Conservation (phyloP, 768 basidiomycete species). For the Podaxis carcinomalis region DNA sequence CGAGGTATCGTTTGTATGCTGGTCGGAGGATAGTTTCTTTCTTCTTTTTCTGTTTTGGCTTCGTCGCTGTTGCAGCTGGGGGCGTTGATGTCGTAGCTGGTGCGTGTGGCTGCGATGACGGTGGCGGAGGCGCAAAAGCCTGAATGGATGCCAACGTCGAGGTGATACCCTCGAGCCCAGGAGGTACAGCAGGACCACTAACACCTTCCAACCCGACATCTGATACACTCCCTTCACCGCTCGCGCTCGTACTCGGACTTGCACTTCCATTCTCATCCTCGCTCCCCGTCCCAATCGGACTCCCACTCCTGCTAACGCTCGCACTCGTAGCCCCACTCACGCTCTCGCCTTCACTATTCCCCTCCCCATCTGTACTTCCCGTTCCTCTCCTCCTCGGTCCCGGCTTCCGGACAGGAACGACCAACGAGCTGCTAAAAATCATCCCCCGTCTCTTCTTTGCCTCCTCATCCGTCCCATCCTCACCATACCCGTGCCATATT, state of each 20-base stretch:
- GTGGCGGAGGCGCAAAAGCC: not conserved
- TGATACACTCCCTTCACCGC: not conserved
- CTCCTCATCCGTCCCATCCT: not conserved
- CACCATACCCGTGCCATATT: not conserved
- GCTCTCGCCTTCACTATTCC: slow-evolving; percentile 2
- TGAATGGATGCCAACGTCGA: not conserved
- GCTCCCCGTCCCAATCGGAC: slow-evolving; percentile 8
- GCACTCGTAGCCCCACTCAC: not conserved
- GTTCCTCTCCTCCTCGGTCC: not conserved
- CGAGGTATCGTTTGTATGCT: slow-evolving; percentile 93
- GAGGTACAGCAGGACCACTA: not conserved
- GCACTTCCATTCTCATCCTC: not conserved
- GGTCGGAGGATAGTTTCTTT: slow-evolving; percentile 74
- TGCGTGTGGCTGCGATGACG: not conserved
- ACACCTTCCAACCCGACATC: not conserved
- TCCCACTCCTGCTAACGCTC: not conserved
- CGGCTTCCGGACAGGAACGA: not conserved
- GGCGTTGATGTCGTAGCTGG: slow-evolving; percentile 1
- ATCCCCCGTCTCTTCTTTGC: slow-evolving; percentile 1
- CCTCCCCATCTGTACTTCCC: not conserved
- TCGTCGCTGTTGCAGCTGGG: not conserved
- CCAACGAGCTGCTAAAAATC: slow-evolving; percentile 7
- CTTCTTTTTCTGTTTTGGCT: slow-evolving; percentile 24
- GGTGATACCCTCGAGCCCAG: not conserved
- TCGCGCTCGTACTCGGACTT: slow-evolving; percentile 4